phyloP scores from a whole-genome alignment of 257 asterid genomes.

The Striga asiatica region DNA sequence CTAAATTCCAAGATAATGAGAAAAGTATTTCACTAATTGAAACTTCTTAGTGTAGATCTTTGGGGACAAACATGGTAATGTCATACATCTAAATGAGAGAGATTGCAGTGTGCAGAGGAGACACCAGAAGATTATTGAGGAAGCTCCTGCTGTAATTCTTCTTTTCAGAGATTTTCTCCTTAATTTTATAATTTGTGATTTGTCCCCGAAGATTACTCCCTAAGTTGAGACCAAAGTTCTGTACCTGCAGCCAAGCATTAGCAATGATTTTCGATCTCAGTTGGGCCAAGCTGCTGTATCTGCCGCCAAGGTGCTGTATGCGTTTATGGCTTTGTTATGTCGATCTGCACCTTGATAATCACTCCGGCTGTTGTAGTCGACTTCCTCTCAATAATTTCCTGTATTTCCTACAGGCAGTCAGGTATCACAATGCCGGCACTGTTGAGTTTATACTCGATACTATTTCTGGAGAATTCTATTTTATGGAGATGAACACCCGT shows the following conservation, averaged over 20 bases:
- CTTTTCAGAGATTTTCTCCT: constrained; percentile 12
- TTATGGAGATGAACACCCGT: constrained; percentile 99
- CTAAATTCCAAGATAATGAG: constrained; percentile 5
- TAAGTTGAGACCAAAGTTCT: constrained; percentile 17
- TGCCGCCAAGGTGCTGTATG: constrained; percentile 84
- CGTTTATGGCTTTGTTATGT: constrained; percentile 11
- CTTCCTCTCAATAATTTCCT: constrained; percentile 15
- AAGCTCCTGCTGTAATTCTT: constrained; percentile 93
- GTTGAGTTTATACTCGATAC: constrained; percentile 97
- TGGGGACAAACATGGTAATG: constrained; percentile 83
- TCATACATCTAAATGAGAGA: constrained; percentile 88
- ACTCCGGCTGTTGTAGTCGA: neutral
- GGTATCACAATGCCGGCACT: constrained; percentile 88
- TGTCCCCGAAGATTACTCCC: constrained; percentile 12
- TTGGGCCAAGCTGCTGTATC: constrained; percentile 97
- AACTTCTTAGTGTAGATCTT: constrained; percentile 45
- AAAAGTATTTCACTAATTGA: neutral
- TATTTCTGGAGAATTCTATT: constrained; percentile 69
- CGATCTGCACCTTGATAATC: neutral
- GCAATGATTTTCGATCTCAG: constrained; percentile 54
- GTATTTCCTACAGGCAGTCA: constrained; percentile 63
- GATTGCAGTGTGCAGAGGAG: constrained; percentile 99
- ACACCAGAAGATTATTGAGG: constrained; percentile 98
- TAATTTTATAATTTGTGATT: constrained; percentile 14
- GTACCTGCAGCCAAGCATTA: constrained; percentile 70